phyloP scores from a whole-genome alignment of 129 eudicot species.

The Logfia minima region DNA sequence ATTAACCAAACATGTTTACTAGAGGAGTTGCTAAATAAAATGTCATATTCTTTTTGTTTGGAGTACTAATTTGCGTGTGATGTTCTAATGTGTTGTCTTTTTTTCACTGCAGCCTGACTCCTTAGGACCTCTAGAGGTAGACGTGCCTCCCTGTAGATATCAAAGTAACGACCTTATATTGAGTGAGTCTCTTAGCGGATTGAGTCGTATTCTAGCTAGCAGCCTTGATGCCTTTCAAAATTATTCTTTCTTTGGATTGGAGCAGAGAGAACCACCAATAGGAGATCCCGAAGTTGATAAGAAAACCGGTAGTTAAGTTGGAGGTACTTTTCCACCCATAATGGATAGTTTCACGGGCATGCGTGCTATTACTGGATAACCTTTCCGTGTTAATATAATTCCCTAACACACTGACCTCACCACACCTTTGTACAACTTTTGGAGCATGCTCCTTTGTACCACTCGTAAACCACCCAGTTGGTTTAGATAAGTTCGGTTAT shows the following conservation, averaged over 20 bases:
- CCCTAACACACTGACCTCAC: slow-evolving; percentile 28
- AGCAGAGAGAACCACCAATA: slow-evolving; percentile 48
- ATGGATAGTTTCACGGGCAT: neutral
- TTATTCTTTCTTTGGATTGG: slow-evolving; percentile 61
- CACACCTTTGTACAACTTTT: slow-evolving; percentile 10
- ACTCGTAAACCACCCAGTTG: neutral
- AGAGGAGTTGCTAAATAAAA: neutral
- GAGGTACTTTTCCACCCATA: slow-evolving; percentile 1
- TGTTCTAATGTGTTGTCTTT: slow-evolving; percentile 10
- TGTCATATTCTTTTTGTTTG: neutral
- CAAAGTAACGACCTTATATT: slow-evolving; percentile 68
- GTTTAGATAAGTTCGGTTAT: neutral
- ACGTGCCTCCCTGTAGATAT: slow-evolving; percentile 74
- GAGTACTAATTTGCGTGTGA: neutral
- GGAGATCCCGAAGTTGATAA: slow-evolving; percentile 49
- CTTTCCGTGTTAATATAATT: slow-evolving; percentile 29
- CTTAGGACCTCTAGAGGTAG: slow-evolving; percentile 89
- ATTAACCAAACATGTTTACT: neutral
- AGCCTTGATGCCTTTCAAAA: slow-evolving; percentile 89
- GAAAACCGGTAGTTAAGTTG: slow-evolving; percentile 45
- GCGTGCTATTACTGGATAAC: slow-evolving; percentile 6
- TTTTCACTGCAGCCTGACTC: slow-evolving; percentile 82
- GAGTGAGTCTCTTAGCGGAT: slow-evolving; percentile 77
- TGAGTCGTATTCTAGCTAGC: slow-evolving; percentile 80
- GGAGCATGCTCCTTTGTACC: neutral